Evolutionary conservation across 139 green algal species (phyloP).

Genomic region (Yamagishiella unicocca): DNA sequence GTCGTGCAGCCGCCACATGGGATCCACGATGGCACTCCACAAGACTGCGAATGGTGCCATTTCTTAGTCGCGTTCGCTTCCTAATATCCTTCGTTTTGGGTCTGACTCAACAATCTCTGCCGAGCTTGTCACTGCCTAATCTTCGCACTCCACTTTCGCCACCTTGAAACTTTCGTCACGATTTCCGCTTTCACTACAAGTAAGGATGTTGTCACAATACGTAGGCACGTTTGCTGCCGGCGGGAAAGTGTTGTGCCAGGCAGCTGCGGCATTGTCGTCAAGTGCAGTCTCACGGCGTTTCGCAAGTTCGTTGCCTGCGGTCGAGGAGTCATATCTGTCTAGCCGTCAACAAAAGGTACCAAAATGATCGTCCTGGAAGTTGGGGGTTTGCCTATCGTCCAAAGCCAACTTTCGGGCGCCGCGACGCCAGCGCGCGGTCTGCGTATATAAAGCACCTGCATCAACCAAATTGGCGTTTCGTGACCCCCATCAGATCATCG

Average conservation of each 20-base stretch:
- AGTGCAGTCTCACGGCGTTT: constrained; percentile 12
- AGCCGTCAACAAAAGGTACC: background rate
- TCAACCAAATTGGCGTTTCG: too few species aligned
- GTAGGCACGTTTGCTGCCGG: background rate
- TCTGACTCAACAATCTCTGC: too few species aligned
- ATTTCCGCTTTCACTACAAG: too few species aligned
- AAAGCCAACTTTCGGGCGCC: too few species aligned
- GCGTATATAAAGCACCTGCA: too few species aligned
- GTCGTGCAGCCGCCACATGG: background rate
- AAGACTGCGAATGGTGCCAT: too few species aligned
- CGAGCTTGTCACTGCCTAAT: too few species aligned
- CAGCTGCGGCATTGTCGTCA: background rate
- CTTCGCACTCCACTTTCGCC: too few species aligned
- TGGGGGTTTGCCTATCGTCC: background rate
- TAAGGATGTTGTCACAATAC: constrained; percentile 25
- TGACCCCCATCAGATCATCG: constrained; percentile 75
- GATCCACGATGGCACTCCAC: background rate
- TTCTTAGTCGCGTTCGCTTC: too few species aligned
- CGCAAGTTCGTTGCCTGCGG: background rate
- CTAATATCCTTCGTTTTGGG: too few species aligned
- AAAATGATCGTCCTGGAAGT: background rate
- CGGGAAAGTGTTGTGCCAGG: background rate
- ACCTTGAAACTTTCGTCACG: too few species aligned
- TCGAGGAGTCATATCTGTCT: background rate
- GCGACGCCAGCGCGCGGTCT: too few species aligned